Base-by-base conservation (phyloP, 176 grass and related monocot species). In the Typha latifolia region DNA sequence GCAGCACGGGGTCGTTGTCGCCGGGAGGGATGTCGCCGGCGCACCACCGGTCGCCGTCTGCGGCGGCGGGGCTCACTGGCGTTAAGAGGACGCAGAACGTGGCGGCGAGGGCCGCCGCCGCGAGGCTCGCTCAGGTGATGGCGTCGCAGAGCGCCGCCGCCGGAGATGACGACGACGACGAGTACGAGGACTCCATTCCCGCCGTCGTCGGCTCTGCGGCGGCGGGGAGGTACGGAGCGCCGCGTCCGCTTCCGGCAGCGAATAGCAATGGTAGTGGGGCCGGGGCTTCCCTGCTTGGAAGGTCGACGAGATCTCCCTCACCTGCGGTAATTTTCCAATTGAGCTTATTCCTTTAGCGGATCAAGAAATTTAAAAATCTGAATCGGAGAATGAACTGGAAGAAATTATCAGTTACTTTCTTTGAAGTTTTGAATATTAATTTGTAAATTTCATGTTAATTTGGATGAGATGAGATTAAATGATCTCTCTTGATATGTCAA, bases 101-200 rank as follows among this genome's bases (percentile, higher is more conserved):
- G 14, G 89, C 89, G 10, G 95, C 95, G 52, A 83, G 86, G 47
- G 95, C 95, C n/a, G 95, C 89, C 47, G 95, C 95, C 22, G 89
- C 95, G 0, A 79, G 95, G 49, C 95, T 99, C 15, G 86, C 89
- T 47, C 95, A 99, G 74, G 94, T 99, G 37, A 99, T 99, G 95
- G 86, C 95, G 20, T 99, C 95, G 3, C 89, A 94, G 81, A 92
- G 77, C 68, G 84, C 84, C 59, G 81, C 83, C 13, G 84, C 75
- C n/a, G 86, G 74, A 49, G 79, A 83, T 21, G 89, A 87, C 26
- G 86, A 89, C 68, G 93, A 92, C 37, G 92, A 99, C 0, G 86
- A 93, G 4, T 88, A 97, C 2, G 87, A 90, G 3, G 82, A 96
- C 57, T 79, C 84, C 21, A 77, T 57, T 11, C 64, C 69, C 62